These are phyloP conservation scores for Selaginella moellendorffii DNA, from an alignment of 75 land plant species.

Conservation along the genomic window DNA sequence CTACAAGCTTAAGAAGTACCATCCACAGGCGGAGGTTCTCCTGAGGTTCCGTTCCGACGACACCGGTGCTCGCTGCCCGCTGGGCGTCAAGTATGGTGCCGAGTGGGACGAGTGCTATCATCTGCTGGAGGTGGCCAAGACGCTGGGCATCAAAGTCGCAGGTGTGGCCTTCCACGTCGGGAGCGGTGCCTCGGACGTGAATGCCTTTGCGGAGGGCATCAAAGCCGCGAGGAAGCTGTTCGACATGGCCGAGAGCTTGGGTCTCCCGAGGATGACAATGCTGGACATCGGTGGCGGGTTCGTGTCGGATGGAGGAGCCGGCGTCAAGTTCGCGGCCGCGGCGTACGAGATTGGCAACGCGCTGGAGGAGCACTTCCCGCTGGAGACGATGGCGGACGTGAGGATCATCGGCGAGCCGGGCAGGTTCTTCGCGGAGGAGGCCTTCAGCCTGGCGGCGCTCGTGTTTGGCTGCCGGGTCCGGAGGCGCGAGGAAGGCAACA, in stretches of 20 bases:
- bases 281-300: constrained; percentile 45
- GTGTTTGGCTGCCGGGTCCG: constrained; percentile 39
- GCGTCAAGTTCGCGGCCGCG: constrained; percentile 21
- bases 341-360: constrained; percentile 18
- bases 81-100: constrained; percentile 41
- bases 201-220: constrained; percentile 21
- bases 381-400: constrained; percentile 8
- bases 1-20: constrained; percentile 24
- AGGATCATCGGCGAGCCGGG: constrained; percentile 39
- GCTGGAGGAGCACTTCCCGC: constrained; percentile 19
- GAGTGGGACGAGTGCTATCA: constrained; percentile 26
- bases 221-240: constrained; percentile 17
- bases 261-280: constrained; percentile 19
- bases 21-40: constrained; percentile 23
- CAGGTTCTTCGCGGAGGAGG: constrained; percentile 37
- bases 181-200: constrained; percentile 18
- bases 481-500: background rate
- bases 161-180: constrained; percentile 45
- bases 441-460: constrained; percentile 32
- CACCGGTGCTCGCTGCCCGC: constrained; percentile 27
- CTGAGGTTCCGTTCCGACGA: constrained; percentile 10
- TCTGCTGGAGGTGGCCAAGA: constrained; percentile 30
- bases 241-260: constrained; percentile 20
- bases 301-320: constrained; percentile 9
- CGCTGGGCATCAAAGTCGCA: constrained; percentile 14